Conservation (phyloP, 2,329 filamentous ascomycete species). For the Ophiostoma pallidulum region DNA sequence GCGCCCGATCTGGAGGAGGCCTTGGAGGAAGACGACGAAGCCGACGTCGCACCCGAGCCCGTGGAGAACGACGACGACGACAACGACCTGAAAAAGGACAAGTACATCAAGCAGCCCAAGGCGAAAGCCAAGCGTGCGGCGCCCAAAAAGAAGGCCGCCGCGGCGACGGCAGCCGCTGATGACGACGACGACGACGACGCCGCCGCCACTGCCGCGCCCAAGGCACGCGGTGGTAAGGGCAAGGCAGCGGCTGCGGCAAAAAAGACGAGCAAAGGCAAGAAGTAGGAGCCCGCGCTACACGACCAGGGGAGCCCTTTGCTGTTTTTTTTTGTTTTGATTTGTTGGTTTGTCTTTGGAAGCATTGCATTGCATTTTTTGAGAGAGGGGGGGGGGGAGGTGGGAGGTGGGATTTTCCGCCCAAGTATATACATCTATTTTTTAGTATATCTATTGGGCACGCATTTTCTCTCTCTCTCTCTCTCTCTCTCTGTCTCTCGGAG, state of each 20-base stretch:
- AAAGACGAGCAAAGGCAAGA: constrained; percentile 34
- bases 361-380: no score
- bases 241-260: constrained; percentile 42
- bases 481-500: no score
- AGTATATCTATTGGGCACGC: no score
- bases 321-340: no score
- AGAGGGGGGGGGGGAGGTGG: no score
- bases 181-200: constrained; percentile 42
- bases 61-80: constrained; percentile 61
- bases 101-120: constrained; percentile 91
- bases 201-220: no score
- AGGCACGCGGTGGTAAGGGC: constrained; percentile 33
- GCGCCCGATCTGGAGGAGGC: constrained; percentile 93
- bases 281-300: constrained; percentile 13
- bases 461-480: no score
- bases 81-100: constrained; percentile 83
- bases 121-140: constrained; percentile 38
- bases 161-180: constrained; percentile 11
- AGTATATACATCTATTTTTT: no score
- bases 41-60: constrained; percentile 49
- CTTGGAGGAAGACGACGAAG: constrained; percentile 85
- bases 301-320: no score
- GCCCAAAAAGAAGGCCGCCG: constrained; percentile 38
- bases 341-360: no score
- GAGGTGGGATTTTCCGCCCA: no score